phyloP scores from a whole-genome alignment of 2,329 filamentous ascomycete species.

The Stemphylium beticola region DNA sequence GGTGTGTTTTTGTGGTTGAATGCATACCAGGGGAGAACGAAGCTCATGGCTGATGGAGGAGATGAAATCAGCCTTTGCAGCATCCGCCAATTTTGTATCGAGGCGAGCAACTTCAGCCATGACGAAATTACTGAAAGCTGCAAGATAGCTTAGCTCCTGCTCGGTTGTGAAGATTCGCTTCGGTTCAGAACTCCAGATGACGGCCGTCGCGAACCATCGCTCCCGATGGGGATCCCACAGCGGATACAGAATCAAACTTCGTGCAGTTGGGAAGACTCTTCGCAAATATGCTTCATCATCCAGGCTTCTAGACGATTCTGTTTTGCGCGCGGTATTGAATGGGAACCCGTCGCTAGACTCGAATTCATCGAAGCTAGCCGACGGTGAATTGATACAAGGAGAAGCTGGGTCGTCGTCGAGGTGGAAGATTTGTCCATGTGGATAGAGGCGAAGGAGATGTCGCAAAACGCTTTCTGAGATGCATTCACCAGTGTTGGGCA shows the following conservation, averaged over 20 bases:
- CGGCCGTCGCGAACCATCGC: conserved; percentile 47
- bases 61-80: conserved; percentile 64
- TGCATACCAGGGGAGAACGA: conserved; percentile 58
- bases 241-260: conserved; percentile 48
- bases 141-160: conserved; percentile 47
- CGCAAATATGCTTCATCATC: conserved; percentile 45
- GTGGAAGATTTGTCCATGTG: conserved; percentile 49
- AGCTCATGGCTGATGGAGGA: conserved; percentile 68
- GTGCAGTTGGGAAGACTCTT: conserved; percentile 45
- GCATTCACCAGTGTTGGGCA: conserved; percentile 23
- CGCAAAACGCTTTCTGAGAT: conserved; percentile 43
- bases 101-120: conserved; percentile 49
- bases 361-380: conserved; percentile 14
- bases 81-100: conserved; percentile 47
- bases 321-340: conserved; percentile 30
- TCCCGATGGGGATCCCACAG: conserved; percentile 50
- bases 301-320: conserved; percentile 38
- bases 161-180: conserved; percentile 48
- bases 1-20: neutral
- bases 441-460: conserved; percentile 42
- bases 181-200: conserved; percentile 47
- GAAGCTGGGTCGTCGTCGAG: conserved; percentile 37
- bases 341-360: conserved; percentile 33
- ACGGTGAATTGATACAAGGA: conserved; percentile 25
- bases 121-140: conserved; percentile 48